Evolutionary conservation across 2,329 filamentous ascomycete genomes (phyloP).

Genomic region (Aspergillus luchuensis): DNA sequence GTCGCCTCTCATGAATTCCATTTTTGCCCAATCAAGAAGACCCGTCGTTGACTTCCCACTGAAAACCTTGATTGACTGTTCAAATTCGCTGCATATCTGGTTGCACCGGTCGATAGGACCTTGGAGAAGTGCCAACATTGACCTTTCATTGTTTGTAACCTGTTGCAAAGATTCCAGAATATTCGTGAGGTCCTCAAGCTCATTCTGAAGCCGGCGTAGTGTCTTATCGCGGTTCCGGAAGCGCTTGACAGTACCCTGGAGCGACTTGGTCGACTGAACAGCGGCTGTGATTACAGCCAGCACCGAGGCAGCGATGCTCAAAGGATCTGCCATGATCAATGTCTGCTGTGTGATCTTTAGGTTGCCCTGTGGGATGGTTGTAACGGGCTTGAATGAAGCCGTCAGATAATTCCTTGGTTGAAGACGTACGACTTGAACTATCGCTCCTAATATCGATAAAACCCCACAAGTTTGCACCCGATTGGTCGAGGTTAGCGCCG

Average conservation of each 20-base stretch:
- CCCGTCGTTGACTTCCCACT: slow-evolving; percentile 35
- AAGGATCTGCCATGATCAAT: slow-evolving; percentile 32
- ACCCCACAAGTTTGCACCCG: neutral
- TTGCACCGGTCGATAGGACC: slow-evolving; percentile 41
- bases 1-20: slow-evolving; percentile 46
- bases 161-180: slow-evolving; percentile 36
- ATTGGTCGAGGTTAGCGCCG: neutral
- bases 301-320: slow-evolving; percentile 37
- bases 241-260: slow-evolving; percentile 37
- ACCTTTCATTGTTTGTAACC: slow-evolving; percentile 19
- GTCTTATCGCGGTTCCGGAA: slow-evolving; percentile 41
- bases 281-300: slow-evolving; percentile 38
- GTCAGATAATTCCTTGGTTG: neutral
- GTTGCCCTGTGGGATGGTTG: neutral
- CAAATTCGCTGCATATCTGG: slow-evolving; percentile 42
- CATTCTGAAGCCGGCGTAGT: slow-evolving; percentile 35
- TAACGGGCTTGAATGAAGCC: neutral
- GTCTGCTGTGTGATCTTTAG: too few relatives aligned
- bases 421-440: neutral
- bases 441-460: neutral
- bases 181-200: slow-evolving; percentile 37
- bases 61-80: slow-evolving; percentile 41
- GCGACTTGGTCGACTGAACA: slow-evolving; percentile 37
- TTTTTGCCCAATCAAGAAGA: slow-evolving; percentile 44
- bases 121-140: slow-evolving; percentile 35